These are phyloP conservation scores for Rutstroemia sydowiana DNA, from an alignment of 2,329 filamentous ascomycete genomes.

Conservation along the genomic window DNA sequence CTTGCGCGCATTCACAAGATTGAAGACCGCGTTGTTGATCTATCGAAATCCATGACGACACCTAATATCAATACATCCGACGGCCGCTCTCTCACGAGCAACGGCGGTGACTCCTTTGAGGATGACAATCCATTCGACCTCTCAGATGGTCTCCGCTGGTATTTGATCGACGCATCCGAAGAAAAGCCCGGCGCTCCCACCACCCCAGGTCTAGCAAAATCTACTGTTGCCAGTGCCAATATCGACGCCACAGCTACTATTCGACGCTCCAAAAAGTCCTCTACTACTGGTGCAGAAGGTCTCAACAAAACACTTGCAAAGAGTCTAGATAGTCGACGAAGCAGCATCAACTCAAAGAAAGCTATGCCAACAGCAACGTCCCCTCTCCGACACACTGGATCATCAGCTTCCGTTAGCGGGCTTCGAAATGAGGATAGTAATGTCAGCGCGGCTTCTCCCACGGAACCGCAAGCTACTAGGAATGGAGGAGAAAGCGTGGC, in stretches of 20 bases:
- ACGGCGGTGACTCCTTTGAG: slow-evolving; percentile 52
- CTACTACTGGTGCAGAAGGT: slow-evolving; percentile 54
- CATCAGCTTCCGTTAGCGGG: slow-evolving; percentile 20
- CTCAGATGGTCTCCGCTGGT: slow-evolving; percentile 92
- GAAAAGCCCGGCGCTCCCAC: slow-evolving; percentile 87
- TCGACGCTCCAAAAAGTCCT: slow-evolving; percentile 36
- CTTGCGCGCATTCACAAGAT: slow-evolving; percentile 86
- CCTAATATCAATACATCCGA: slow-evolving; percentile 30
- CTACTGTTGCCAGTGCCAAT: slow-evolving; percentile 79
- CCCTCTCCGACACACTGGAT: slow-evolving; percentile 20
- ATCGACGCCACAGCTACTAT: slow-evolving; percentile 79
- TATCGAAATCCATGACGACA: slow-evolving; percentile 63
- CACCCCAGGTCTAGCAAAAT: slow-evolving; percentile 88
- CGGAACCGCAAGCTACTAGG: too few species aligned
- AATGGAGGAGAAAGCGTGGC: slow-evolving; percentile 9
- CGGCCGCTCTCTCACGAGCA: slow-evolving; percentile 42
- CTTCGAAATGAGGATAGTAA: slow-evolving; percentile 16
- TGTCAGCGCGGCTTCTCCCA: too few species aligned
- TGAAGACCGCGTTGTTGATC: slow-evolving; percentile 86
- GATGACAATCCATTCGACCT: slow-evolving; percentile 97
- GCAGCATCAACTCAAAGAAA: slow-evolving; percentile 79
- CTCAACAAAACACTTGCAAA: slow-evolving; percentile 75
- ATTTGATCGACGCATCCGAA: slow-evolving; percentile 85
- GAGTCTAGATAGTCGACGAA: slow-evolving; percentile 84
- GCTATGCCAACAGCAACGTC: slow-evolving; percentile 41